Base-by-base conservation (phyloP, 179 eudicot species). In the Gypsophila paniculata region DNA sequence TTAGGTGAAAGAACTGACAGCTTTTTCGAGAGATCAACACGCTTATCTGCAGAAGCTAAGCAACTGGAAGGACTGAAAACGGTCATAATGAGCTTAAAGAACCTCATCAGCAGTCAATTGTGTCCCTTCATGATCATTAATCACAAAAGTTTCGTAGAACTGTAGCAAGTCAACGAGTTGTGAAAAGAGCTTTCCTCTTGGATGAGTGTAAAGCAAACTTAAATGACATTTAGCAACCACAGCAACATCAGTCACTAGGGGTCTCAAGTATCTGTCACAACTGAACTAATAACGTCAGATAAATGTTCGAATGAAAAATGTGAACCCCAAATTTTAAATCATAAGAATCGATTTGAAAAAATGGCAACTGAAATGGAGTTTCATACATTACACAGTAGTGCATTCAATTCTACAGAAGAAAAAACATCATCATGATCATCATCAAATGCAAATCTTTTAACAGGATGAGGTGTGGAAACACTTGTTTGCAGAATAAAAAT, bases 161-260 rank as follows among this genome's bases (percentile, higher is more conserved):
- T 93, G 96, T 74, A 93, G 79, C 89, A 91, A 87, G 89, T 93
- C 96, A 74, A 93, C 98, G 77, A 93, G 77, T 79, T 93, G 98
- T 0, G 96, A 90, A 80, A 93, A 93, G 14, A 93, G 85, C 61
- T 89, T 93, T 68, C 98, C 98, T 70, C 83, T 88, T 60, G 80
- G 94, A 88, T 93, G 98, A 63, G 82, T 85, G 83, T 91, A 93
- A 8, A 93, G 89, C 63, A 82, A 82, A 80, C 97, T 93, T 64
- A 93, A 85, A 84, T 93, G 98, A 85, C 97, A 91, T 81, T 93
- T 93, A 59, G 98, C 88, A 78, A 93, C 89, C 68, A 93, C 98
- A 44, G 98, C 97, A 69, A 89, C 87, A 91, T 93, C 98, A 80
- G 91, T 91, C 75, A 93, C 93, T 76, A 93, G 89, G 58, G 98